These are phyloP conservation scores for Zymoseptoria passerinii DNA, from an alignment of 2,329 filamentous ascomycete genomes.

Conservation along the genomic window DNA sequence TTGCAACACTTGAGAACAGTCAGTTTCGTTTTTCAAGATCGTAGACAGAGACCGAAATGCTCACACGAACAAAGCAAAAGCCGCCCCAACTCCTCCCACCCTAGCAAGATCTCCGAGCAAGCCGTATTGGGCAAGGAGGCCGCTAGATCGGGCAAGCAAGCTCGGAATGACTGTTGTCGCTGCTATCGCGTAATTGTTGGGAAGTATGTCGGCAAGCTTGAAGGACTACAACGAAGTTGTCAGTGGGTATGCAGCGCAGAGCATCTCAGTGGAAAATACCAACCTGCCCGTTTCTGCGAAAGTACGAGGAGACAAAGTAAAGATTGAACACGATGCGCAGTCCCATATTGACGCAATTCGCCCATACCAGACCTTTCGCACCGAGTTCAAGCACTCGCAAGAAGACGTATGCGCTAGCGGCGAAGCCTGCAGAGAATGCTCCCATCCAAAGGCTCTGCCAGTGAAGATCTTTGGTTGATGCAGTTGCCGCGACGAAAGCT, in stretches of 20 bases:
- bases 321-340: slow-evolving; percentile 76
- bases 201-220: slow-evolving; percentile 21
- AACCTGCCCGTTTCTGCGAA: slow-evolving; percentile 32
- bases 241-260: not conserved
- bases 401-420: slow-evolving; percentile 63
- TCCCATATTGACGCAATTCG: slow-evolving; percentile 84
- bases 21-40: not conserved
- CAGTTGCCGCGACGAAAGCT: slow-evolving; percentile 84
- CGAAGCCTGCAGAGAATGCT: slow-evolving; percentile 69
- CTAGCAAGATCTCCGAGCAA: slow-evolving; percentile 36
- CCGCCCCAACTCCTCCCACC: slow-evolving; percentile 30
- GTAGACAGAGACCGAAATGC: slow-evolving; percentile 10
- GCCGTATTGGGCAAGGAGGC: slow-evolving; percentile 28
- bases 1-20: not conserved
- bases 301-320: slow-evolving; percentile 61
- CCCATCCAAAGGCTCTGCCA: slow-evolving; percentile 78
- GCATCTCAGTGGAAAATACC: not conserved
- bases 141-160: slow-evolving; percentile 28
- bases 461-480: slow-evolving; percentile 65
- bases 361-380: slow-evolving; percentile 71
- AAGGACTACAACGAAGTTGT: slow-evolving; percentile 17
- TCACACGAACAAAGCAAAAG: slow-evolving; percentile 32
- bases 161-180: slow-evolving; percentile 31
- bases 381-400: slow-evolving; percentile 62
- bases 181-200: slow-evolving; percentile 30